Evolutionary conservation across 2,329 filamentous ascomycete genomes (phyloP).

Genomic region (Fusarium siculi): DNA sequence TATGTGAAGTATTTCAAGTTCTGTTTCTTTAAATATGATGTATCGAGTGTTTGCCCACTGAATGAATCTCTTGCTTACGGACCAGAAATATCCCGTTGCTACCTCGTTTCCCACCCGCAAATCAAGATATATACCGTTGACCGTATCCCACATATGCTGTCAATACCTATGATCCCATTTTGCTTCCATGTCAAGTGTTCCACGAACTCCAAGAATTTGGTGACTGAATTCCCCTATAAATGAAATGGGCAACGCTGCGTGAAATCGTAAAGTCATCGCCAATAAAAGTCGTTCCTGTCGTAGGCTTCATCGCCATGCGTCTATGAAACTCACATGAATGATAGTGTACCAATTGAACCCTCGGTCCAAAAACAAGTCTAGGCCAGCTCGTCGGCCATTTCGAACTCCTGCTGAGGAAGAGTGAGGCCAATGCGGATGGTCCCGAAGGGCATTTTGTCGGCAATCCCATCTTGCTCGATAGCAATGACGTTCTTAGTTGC

Average conservation of each 20-base stretch:
- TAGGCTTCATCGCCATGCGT: not conserved
- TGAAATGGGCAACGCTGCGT: slow-evolving; percentile 1
- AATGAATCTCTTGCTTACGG: not conserved
- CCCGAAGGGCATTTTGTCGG: slow-evolving; percentile 55
- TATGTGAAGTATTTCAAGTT: not conserved
- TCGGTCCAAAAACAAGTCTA: slow-evolving; percentile 12
- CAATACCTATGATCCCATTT: slow-evolving; percentile 11
- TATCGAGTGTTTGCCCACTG: not conserved
- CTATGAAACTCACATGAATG: slow-evolving; percentile 6
- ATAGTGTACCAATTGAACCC: not conserved
- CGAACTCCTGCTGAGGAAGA: slow-evolving; percentile 20
- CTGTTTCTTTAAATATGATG: not conserved
- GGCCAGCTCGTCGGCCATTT: slow-evolving; percentile 36
- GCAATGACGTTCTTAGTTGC: slow-evolving; percentile 72
- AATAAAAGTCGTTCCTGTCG: slow-evolving; percentile 1
- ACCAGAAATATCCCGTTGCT: slow-evolving; percentile 1
- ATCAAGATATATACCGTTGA: not conserved
- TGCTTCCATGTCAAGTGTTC: not conserved
- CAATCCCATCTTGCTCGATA: slow-evolving; percentile 67
- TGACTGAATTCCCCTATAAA: not conserved
- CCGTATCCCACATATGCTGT: not conserved
- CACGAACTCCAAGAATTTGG: slow-evolving; percentile 9
- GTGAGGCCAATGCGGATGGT: slow-evolving; percentile 58
- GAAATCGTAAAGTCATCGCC: not conserved
- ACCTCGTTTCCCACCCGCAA: not conserved